phyloP scores from a whole-genome alignment of 2,329 filamentous ascomycete species.

The Talaromyces sp. region DNA sequence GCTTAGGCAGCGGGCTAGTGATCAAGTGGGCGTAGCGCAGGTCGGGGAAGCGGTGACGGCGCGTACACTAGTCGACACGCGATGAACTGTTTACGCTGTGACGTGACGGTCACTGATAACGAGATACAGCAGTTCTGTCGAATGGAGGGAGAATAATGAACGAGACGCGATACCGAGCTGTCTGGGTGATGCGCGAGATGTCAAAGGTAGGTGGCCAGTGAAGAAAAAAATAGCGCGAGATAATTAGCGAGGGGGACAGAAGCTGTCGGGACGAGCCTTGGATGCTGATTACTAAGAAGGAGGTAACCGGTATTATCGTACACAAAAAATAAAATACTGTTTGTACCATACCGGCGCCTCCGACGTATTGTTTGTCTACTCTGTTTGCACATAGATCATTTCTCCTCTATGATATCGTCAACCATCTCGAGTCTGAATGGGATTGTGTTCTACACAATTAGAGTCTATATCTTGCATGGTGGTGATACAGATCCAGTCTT shows the following conservation, averaged over 20 bases:
- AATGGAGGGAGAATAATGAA: background rate
- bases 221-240: background rate
- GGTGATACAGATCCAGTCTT: background rate
- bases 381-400: too few relatives aligned
- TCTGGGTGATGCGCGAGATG: background rate
- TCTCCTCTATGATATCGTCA: background rate
- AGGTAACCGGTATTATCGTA: background rate
- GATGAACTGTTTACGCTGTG: constrained; percentile 16
- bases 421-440: background rate
- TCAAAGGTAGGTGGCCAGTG: background rate
- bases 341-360: background rate
- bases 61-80: constrained; percentile 24
- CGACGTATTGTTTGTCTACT: background rate
- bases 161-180: background rate
- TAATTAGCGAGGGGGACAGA: background rate
- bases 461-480: background rate
- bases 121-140: background rate
- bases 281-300: constrained; percentile 3
- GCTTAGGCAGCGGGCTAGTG: constrained; percentile 28
- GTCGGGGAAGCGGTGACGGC: constrained; percentile 32
- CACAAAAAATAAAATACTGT: background rate
- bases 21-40: constrained; percentile 34
- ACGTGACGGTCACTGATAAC: background rate
- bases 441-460: background rate
- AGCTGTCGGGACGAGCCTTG: background rate